Evolutionary conservation across 139 green algal species (phyloP), one percentile per base, ranked within the genome.

Genomic region (Tetradesmus lagerheimii): DNA sequence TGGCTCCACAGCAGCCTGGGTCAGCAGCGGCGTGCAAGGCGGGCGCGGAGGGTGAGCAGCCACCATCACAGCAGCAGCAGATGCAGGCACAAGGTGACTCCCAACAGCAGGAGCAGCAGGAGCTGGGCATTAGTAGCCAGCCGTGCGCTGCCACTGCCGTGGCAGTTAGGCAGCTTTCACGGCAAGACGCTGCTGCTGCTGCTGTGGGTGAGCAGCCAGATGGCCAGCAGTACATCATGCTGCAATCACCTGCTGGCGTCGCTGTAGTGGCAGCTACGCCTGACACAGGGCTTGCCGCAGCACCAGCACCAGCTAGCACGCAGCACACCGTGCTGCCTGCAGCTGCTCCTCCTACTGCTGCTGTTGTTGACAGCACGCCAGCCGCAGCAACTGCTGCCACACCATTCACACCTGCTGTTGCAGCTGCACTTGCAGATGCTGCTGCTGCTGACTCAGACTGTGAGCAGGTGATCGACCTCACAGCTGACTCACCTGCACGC

Each of bases 401-500:
- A 38, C 67, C n/a, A 11, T 57, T 37, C 20, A 41, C 67, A 4
- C 67, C 67, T 78, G 67, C 67, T 78, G n/a, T 78, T n/a, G 8
- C 67, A 64, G 78, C 78, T 23, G 29, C 41, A 34, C 27, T 45
- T 27, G 41, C n/a, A 38, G 80, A 23, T 75, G 43, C 12, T 27
- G 27, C 43, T 86, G 80, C 45, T 47, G 80, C 80, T 75, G 41
- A 34, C 16, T 39, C 35, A 6, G 18, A 27, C 5, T n/a, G 15
- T 20, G 34, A 45, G 41, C 41, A 27, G 18, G 39, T 74, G 27
- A 62, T 89, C 64, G 85, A 89, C 37, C 71, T 89, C 0, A 89
- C 85, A 20, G 85, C 85, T 39, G 85, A 83, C 23, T 83, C 85
- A 35, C 85, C 85, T 35, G 64, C 23, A 25, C 38, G 20, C 27